Base-by-base conservation (phyloP, 2,329 filamentous ascomycete species). In the Acrocalymma vagum region DNA sequence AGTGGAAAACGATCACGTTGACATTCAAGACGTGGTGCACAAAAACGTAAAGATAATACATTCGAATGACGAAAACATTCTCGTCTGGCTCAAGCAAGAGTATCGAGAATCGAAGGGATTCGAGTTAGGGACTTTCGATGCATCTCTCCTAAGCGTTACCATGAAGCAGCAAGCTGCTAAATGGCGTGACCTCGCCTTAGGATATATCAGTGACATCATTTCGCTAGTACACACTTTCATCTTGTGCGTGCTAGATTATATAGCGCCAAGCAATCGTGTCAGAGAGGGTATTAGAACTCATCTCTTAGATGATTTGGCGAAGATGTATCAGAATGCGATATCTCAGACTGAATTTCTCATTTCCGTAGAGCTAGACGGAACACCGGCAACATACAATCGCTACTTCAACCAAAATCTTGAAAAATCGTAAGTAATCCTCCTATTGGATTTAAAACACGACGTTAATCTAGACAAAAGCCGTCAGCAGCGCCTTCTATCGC, bases 121-220 rank as follows among this genome's bases (percentile, higher is more conserved):
- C 11, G 79, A 84, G 34, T 45, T 85, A 0, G 82, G 81, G 1
- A 83, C 70, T 1, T 73, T 75, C 46, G 65, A 66, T 25, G 24
- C 58, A 0, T 53, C 62, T 8, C 51, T 83, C 10, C 55, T 84
- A 0, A 61, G 72, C 0, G 67, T 58, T 0, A 65, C 72, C 0
- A 83, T 86, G 60, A 73, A 74, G 18, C 72, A 75, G 22, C 81
- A 86, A 40, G 74, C 81, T 0, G 45, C 50, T 6, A 81, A 79
- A 7, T 85, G 83, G 83, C 51, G 66, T 0, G 28, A 41, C 0
- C 53, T 86, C 2, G 72, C 77, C 0, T 38, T 72, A 0, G 70
- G 69, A 0, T 82, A 84, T 42, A 68, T 82, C 6, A 75, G 74
- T 39, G 75, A 80, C 22, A 65, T 77, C 3, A 77, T 85, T 5